These are phyloP conservation scores for Lycium barbarum DNA, from an alignment of 257 asterid genomes.

Conservation along the genomic window DNA sequence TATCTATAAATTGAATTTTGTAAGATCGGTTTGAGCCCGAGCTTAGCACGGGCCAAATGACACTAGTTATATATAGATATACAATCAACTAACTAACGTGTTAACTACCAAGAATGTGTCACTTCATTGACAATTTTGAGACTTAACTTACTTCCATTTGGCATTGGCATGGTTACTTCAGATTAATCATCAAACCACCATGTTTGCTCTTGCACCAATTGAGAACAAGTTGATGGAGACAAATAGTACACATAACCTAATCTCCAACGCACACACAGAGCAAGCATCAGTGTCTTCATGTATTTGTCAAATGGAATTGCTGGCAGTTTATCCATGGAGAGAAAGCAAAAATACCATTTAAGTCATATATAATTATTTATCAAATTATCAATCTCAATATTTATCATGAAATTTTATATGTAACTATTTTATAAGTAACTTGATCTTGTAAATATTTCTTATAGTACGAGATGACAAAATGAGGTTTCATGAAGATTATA, in stretches of 20 bases:
- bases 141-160: background rate
- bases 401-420: too few species aligned
- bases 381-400: too few species aligned
- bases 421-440: too few species aligned
- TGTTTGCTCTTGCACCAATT: background rate
- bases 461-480: background rate
- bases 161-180: background rate
- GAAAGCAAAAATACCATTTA: too few species aligned
- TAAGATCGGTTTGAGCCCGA: too few species aligned
- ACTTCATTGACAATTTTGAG: background rate
- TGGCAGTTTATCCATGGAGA: background rate
- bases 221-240: background rate
- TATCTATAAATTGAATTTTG: too few species aligned
- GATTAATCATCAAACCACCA: conserved; percentile 17
- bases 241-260: conserved; percentile 20
- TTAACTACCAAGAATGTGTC: background rate
- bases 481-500: conserved; percentile 37
- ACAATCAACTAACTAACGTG: conserved; percentile 9
- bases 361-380: too few species aligned
- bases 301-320: background rate
- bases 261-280: background rate
- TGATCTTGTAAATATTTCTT: background rate
- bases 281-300: conserved; percentile 2
- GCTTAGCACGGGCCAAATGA: too few species aligned
- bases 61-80: too few species aligned